phyloP scores from a whole-genome alignment of 345 rosid genomes.

The Raphanus sativus region DNA sequence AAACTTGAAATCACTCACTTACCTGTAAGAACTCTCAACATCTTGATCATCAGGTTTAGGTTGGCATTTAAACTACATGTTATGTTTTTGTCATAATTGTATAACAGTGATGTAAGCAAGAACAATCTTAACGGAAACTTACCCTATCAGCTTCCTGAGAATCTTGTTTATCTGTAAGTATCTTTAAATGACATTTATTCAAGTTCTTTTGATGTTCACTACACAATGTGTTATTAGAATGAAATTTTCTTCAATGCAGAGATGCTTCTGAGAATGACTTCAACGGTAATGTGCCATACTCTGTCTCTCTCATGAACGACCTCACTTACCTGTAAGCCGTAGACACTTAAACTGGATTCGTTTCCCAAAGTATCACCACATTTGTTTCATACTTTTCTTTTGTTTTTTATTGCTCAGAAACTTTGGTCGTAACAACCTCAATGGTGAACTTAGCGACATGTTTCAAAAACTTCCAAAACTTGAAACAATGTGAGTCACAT shows the following conservation, averaged over 20 bases:
- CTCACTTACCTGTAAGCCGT: slow-evolving; percentile 65
- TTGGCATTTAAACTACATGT: slow-evolving; percentile 11
- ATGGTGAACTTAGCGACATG: slow-evolving; percentile 83
- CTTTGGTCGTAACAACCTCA: slow-evolving; percentile 66
- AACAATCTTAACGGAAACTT: slow-evolving; percentile 76
- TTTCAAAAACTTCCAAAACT: slow-evolving; percentile 75
- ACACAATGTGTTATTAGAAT: not conserved
- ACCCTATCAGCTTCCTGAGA: slow-evolving; percentile 96
- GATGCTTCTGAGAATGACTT: slow-evolving; percentile 77
- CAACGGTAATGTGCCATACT: slow-evolving; percentile 80
- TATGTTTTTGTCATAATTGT: slow-evolving; percentile 49
- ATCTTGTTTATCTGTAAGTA: slow-evolving; percentile 60
- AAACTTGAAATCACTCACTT: slow-evolving; percentile 76
- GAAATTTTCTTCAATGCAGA: slow-evolving; percentile 45
- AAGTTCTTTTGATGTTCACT: slow-evolving; percentile 7
- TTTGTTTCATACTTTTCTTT: slow-evolving; percentile 1
- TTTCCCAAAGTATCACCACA: not conserved
- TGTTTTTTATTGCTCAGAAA: slow-evolving; percentile 47
- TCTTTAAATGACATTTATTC: not conserved
- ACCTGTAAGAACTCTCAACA: slow-evolving; percentile 58
- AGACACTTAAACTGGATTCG: not conserved
- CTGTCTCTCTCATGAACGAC: slow-evolving; percentile 75
- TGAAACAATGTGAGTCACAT: slow-evolving; percentile 56
- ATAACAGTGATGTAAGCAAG: slow-evolving; percentile 80
- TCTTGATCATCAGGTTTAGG: slow-evolving; percentile 12